Percentiles rank a stretch among this genome's conserved stretches.
Conservation (phyloP, 371 early-diverging fungal species). For the Rhizopus microsporus region DNA sequence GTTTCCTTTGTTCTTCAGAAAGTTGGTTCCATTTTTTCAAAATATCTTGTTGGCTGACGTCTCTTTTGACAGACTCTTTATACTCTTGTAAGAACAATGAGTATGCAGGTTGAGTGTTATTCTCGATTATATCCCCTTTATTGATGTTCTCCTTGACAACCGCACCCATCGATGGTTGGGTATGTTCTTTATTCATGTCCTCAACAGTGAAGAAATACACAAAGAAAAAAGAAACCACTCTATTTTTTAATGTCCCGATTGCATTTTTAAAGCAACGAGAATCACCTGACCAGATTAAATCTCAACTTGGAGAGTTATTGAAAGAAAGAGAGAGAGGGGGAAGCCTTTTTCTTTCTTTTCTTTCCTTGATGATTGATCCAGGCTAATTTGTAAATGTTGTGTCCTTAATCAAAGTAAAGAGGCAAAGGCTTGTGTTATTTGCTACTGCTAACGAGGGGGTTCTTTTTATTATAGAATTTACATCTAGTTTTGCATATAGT, state of each 20-base stretch:
- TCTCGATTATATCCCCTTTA: background rate
- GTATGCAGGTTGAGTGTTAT: background rate
- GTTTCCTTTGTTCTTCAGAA: background rate
- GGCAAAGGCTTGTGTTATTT: no score
- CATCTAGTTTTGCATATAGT: no score
- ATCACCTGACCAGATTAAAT: slow-evolving; percentile 3
- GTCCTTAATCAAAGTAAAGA: background rate
- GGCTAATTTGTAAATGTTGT: slow-evolving; percentile 9
- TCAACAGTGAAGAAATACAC: background rate
- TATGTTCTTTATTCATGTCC: no score
- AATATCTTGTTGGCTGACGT: background rate
- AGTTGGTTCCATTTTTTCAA: background rate
- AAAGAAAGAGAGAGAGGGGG: background rate
- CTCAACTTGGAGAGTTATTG: background rate
- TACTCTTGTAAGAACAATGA: background rate
- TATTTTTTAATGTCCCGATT: background rate
- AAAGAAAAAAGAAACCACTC: background rate
- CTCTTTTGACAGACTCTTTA: background rate
- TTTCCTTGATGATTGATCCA: slow-evolving; percentile 7
- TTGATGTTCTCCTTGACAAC: background rate
- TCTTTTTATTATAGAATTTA: no score
- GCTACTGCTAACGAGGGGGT: no score
- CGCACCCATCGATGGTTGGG: background rate
- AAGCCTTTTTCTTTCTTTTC: background rate
- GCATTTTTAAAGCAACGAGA: background rate